Base-by-base conservation (phyloP, 2,329 filamentous ascomycete species). In the Podosphaera xanthii region DNA sequence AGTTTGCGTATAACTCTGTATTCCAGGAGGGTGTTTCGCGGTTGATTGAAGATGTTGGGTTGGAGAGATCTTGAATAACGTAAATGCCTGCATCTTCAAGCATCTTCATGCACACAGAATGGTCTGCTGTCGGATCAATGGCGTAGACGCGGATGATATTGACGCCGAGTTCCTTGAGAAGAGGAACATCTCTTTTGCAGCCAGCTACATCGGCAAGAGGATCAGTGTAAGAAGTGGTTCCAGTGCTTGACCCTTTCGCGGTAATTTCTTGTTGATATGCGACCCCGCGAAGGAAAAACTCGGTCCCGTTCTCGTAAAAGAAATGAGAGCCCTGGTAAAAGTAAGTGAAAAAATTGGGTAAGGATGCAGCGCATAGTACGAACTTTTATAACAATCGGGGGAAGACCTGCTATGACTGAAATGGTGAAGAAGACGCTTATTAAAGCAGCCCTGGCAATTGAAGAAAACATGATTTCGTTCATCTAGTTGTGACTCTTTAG, bases 111-210 rank as follows among this genome's bases (percentile, higher is more conserved):
- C 92, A 97, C 58, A 76, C 77, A 59, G 78, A 76, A 75, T 98
- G 92, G 73, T 94, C 77, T 65, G 77, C 71, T 14, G 76, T 80
- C 33, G 91, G 87, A 74, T 97, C 80, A 67, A 97, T 81, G 67
- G 91, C 89, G 72, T 98, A 98, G 60, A 92, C 90, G 72, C 92
- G 91, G 72, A 98, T 91, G 67, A 83, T 82, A 75, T 98, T 98
- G 72, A 89, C 95, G 63, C 82, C 77, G 62, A 96, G 79, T 71
- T 87, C 75, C 70, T 79, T 71, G 65, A 98, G 77, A 67, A 86
- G 80, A 54, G 88, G 87, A 56, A 98, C 80, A 70, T 98, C 92
- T 67, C 91, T 87, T 71, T 80, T 79, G 78, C 92, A 97, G 65
- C 74, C 72, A 40, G 75, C 73, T 60, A 74, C 72, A 68, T 94